Conservation (phyloP, 2,329 filamentous ascomycete species). For the Pleurostoma richardsiae region DNA sequence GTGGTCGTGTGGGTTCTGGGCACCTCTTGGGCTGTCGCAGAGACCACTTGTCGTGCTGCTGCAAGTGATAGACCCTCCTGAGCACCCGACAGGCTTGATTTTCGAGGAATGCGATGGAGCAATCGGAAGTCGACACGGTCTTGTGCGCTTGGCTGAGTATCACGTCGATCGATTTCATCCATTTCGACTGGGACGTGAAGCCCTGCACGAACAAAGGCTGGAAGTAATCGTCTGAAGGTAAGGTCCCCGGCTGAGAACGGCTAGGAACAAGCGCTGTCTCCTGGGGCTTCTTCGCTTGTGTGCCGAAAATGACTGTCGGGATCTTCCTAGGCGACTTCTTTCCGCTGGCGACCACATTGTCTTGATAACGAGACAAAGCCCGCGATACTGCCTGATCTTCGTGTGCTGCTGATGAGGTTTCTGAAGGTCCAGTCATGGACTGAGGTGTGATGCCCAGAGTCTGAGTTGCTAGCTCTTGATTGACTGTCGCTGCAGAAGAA, state of each 20-base stretch:
- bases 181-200: constrained; percentile 48
- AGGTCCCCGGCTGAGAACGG: constrained; percentile 33
- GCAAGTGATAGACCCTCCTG: constrained; percentile 81
- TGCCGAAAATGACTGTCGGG: constrained; percentile 75
- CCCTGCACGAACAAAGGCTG: constrained; percentile 57
- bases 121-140: constrained; percentile 80
- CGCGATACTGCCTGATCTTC: too few relatives aligned
- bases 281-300: constrained; percentile 46
- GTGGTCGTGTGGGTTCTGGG: constrained; percentile 70
- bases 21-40: constrained; percentile 82
- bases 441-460: too few relatives aligned
- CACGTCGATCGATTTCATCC: constrained; percentile 62
- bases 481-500: too few relatives aligned
- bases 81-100: constrained; percentile 83
- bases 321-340: constrained; percentile 60
- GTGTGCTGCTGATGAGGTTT: too few relatives aligned
- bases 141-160: constrained; percentile 82
- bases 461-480: too few relatives aligned
- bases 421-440: too few relatives aligned
- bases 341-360: constrained; percentile 12
- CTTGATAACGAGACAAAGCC: too few relatives aligned
- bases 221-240: constrained; percentile 58
- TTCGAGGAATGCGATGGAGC: constrained; percentile 77
- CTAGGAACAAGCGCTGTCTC: constrained; percentile 39
- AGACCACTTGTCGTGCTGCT: constrained; percentile 90